Percentiles rank a stretch among this genome's conserved stretches.
phyloP scores from a whole-genome alignment of 768 basidiomycete species.

The Saitozyma sp. region DNA sequence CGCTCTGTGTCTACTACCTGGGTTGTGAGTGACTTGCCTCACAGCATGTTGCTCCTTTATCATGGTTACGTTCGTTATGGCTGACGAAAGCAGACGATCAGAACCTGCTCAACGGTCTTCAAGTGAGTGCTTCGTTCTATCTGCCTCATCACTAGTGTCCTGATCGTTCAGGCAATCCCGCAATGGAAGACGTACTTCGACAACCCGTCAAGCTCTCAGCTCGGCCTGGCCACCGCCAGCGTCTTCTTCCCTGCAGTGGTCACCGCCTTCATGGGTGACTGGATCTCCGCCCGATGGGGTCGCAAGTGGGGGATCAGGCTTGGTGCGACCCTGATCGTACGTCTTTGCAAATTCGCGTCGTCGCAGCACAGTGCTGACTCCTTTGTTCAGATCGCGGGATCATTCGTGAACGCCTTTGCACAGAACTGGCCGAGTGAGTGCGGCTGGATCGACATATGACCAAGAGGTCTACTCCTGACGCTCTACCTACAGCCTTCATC shows the following conservation, averaged over 20 bases:
- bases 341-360: not conserved
- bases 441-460: not conserved
- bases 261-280: conserved; percentile 34
- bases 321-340: conserved; percentile 20
- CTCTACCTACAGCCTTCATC: not conserved
- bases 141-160: not conserved
- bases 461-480: not conserved
- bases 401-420: conserved; percentile 29
- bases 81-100: conserved; percentile 18
- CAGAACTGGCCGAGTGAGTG: conserved; percentile 13
- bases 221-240: conserved; percentile 31
- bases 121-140: conserved; percentile 4
- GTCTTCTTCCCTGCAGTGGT: conserved; percentile 35
- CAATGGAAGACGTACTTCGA: conserved; percentile 21
- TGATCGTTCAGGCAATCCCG: conserved; percentile 2
- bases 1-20: conserved; percentile 28
- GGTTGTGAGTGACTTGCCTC: conserved; percentile 14
- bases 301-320: conserved; percentile 25
- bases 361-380: not conserved
- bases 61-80: too few species aligned
- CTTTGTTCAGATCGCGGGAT: conserved; percentile 14
- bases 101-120: conserved; percentile 29
- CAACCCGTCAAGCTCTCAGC: conserved; percentile 21
- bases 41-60: not conserved
- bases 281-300: conserved; percentile 25